Base-by-base conservation (phyloP, 495 filamentous ascomycete genomes). In the Bacidia rubella region DNA sequence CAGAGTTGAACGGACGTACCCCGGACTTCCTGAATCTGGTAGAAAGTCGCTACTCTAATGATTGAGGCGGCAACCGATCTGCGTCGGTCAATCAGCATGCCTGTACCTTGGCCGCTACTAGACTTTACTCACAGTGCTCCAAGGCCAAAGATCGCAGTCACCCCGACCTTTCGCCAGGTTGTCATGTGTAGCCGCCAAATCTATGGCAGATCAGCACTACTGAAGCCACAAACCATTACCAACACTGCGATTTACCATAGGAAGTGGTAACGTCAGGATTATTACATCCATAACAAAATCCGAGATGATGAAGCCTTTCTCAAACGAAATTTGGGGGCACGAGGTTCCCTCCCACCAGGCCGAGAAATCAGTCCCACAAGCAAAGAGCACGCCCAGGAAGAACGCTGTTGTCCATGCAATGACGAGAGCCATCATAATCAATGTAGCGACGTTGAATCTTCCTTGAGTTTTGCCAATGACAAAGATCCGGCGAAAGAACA, bases 401-500 rank as follows among this genome's bases (percentile, higher is more conserved):
- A 53, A 53, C 15, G 51, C 23, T 15, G 38, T 52, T 22, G 40
- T 53, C 51, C 51, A 53, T 15, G 40, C 41, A 12, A 24, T 7
- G 11, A 53, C 25, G 5, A 53, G 15, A 11, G 19, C 38, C n/a
- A 53, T 53, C 42, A 53, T 11, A 12, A 21, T 24, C 40, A 11
- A 17, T 45, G 41, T 47, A 15, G 25, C 41, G 21, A 15, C 17
- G 39, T 40, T 53, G 42, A 53, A 53, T 19, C 19, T 25, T 2
- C 39, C 32, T 23, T 35, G 29, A 35, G n/a, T 4, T 23, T 12
- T 46, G 7, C 51, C 23, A 15, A 12, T 27, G 3, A 41, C 40
- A 39, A 53, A 53, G 40, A 53, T 48, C 12, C 51, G 51, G 40
- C 51, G 51, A 47, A 21, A 53, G 51, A 53, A 53, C 39, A 53